Evolutionary conservation across 805 yeast genomes (phyloP), one percentile per base, ranked within the genome.

Genomic region (Candida alai): DNA sequence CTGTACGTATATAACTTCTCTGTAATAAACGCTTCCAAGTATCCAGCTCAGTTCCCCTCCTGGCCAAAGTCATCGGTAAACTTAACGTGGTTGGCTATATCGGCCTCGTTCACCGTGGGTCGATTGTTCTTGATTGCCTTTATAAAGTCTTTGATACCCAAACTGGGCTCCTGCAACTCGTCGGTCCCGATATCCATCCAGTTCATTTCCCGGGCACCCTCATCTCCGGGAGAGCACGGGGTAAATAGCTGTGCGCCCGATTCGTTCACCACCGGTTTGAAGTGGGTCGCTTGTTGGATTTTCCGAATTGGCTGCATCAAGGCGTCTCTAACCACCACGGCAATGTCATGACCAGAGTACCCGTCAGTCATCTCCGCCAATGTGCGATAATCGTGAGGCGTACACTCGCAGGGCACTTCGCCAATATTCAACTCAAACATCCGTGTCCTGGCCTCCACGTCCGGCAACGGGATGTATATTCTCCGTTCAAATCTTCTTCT

Each of bases 221-320:
- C 54, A 44, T 85, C 96, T n/a, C 99, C 99, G 0, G 99, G 99
- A 0, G 97, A 88, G 54, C 98, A 93, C 1, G 98, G 98, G 11
- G 89, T 84, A 32, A 77, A 72, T 54, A 77, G 79, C 18, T 58
- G 62, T 12, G 39, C 44, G 2, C 62, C 65, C 18, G 62, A 67
- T 3, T 63, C 71, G 6, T 70, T 67, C 1, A 51, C 44, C 8
- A 76, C 76, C 40, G 73, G 69, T 54, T 83, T 84, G 68, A 93
- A 93, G 67, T 93, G 98, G 0, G 98, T 93, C 1, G 98, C 97
- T 52, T 77, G 81, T 60, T 90, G 97, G 43, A 93, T 87, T 55
- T 87, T 88, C 49, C 98, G 75, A 39, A 93, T 87, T 2, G 99
- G 98, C 59, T 90, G 94, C 98, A 93, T 93, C 47, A 93, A 68